A percentile compares a stretch with the other conserved stretches of the same genome.
phyloP scores from a whole-genome alignment of 768 basidiomycete species.

The Hirschioporus abietinus region DNA sequence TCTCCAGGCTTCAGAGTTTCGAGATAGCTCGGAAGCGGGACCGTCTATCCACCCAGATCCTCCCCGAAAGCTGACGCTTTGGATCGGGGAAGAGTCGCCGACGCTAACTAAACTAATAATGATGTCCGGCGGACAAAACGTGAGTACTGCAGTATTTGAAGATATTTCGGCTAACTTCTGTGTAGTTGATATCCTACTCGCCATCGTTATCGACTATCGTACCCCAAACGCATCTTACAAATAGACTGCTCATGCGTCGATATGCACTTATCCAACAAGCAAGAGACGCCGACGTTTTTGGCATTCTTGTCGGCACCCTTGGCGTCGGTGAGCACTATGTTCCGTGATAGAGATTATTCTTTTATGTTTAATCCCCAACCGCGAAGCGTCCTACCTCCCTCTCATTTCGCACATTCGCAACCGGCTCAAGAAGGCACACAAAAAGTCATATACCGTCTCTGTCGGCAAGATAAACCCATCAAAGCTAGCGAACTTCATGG shows the following conservation, averaged over 20 bases:
- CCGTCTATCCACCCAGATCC: background rate
- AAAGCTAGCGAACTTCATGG: constrained; percentile 92
- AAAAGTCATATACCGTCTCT: constrained; percentile 92
- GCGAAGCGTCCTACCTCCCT: constrained; percentile 74
- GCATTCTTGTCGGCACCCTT: constrained; percentile 90
- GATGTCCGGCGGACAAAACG: constrained; percentile 24
- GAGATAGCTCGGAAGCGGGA: background rate
- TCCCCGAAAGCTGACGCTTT: background rate
- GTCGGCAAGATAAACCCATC: constrained; percentile 94
- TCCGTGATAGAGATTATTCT: too few relatives aligned
- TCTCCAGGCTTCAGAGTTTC: background rate
- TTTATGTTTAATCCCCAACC: too few relatives aligned
- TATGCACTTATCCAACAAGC: constrained; percentile 86
- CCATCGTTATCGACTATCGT: constrained; percentile 43
- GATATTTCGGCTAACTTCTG: background rate
- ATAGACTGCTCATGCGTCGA: constrained; percentile 82
- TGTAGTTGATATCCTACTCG: constrained; percentile 73
- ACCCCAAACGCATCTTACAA: constrained; percentile 65
- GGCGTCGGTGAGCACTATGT: constrained; percentile 59
- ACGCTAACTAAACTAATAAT: constrained; percentile 81
- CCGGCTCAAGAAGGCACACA: constrained; percentile 57
- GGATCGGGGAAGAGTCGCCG: constrained; percentile 74
- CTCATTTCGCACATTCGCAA: constrained; percentile 78
- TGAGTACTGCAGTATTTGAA: background rate
- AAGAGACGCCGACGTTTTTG: constrained; percentile 88